phyloP scores from a whole-genome alignment of 2,329 filamentous ascomycete genomes.

The Cryphonectria radicalis region DNA sequence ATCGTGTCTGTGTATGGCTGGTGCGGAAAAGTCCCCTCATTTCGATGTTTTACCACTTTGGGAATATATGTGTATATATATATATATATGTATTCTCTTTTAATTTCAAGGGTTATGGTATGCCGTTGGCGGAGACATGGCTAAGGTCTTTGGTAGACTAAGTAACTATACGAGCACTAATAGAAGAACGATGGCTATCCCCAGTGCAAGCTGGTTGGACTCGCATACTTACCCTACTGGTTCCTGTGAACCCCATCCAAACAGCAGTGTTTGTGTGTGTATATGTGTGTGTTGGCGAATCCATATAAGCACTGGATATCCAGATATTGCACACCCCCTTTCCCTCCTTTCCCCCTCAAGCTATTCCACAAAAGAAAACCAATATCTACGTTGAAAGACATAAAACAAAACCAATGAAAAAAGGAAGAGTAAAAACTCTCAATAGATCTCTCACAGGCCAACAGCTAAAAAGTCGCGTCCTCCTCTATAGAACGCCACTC shows the following conservation, averaged over 20 bases:
- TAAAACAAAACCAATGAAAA: not conserved
- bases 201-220: too few species aligned
- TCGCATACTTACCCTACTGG: not conserved
- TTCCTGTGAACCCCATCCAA: not conserved
- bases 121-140: not conserved
- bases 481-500: not conserved
- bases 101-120: not conserved
- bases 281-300: not conserved
- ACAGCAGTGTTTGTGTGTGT: not conserved
- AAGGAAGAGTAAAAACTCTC: not conserved
- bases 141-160: not conserved
- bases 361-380: not conserved
- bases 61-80: too few species aligned
- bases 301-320: not conserved
- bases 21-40: too few species aligned
- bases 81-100: too few species aligned
- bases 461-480: not conserved
- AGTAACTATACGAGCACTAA: too few species aligned
- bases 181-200: too few species aligned
- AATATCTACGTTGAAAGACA: not conserved
- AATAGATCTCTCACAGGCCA: not conserved
- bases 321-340: not conserved
- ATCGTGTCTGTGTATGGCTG: not conserved
- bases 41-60: too few species aligned
- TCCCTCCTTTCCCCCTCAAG: not conserved